Percentiles rank a stretch among this genome's conserved stretches.
phyloP scores from a whole-genome alignment of 2,329 filamentous ascomycete species.

The Diaporthe sp. region DNA sequence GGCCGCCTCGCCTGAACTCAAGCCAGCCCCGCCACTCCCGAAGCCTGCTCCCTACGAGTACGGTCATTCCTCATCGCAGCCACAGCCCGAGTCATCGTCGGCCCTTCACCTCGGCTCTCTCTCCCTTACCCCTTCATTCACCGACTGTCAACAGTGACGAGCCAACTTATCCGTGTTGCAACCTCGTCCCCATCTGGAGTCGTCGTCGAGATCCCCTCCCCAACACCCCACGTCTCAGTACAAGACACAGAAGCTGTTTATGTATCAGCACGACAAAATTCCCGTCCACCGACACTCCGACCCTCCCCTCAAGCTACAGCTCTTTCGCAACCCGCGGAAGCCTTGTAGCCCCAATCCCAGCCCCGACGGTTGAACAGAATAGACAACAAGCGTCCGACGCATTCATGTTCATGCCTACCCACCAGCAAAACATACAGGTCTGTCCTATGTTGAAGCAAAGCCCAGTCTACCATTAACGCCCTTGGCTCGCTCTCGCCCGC shows the following conservation, averaged over 20 bases:
- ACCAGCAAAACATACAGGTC: slow-evolving; percentile 64
- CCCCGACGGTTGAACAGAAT: slow-evolving; percentile 85
- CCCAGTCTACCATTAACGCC: slow-evolving; percentile 68
- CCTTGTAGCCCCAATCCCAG: slow-evolving; percentile 90
- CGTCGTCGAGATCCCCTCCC: slow-evolving; percentile 22
- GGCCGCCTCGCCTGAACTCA: slow-evolving; percentile 21
- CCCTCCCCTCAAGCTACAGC: slow-evolving; percentile 93
- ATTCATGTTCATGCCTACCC: slow-evolving; percentile 75
- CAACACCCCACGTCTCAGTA: slow-evolving; percentile 45
- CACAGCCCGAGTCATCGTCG: slow-evolving; percentile 26
- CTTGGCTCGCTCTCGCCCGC: slow-evolving; percentile 56
- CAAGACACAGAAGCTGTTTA: slow-evolving; percentile 77
- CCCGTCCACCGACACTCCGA: slow-evolving; percentile 90
- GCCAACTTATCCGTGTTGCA: slow-evolving; percentile 3
- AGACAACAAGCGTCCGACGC: slow-evolving; percentile 53
- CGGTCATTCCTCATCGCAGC: slow-evolving; percentile 23
- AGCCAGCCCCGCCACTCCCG: slow-evolving; percentile 29
- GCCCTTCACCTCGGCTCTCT: slow-evolving; percentile 18
- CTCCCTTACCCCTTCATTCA: background rate
- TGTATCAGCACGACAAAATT: slow-evolving; percentile 96
- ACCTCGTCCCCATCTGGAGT: slow-evolving; percentile 30
- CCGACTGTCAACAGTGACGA: slow-evolving; percentile 18
- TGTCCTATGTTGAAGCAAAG: slow-evolving; percentile 68
- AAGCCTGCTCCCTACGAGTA: slow-evolving; percentile 33
- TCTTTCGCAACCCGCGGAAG: slow-evolving; percentile 96